Evolutionary conservation across 208 protist species (phyloP).

Genomic region (Acanthamoeba healyi): DNA sequence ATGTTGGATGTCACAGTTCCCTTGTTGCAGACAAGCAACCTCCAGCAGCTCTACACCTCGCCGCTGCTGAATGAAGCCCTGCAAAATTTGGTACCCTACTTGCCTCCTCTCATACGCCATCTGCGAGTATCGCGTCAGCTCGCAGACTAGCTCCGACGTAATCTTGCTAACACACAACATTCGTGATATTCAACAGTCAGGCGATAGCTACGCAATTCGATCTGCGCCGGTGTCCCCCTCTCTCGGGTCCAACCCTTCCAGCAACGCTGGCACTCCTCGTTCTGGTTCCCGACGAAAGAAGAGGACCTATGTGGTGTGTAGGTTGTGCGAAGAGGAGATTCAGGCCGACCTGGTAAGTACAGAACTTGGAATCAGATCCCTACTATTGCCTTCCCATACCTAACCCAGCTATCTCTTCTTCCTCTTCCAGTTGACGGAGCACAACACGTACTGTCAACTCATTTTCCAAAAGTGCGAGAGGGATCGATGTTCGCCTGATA

Average conservation of each 20-base stretch:
- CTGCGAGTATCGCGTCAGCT: too few species aligned
- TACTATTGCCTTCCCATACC: neutral
- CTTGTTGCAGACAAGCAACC: neutral
- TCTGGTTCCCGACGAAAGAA: slow-evolving; percentile 50
- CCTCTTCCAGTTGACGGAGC: slow-evolving; percentile 37
- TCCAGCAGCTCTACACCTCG: slow-evolving; percentile 11
- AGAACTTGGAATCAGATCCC: too few species aligned
- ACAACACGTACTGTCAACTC: slow-evolving; percentile 74
- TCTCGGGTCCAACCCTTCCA: neutral
- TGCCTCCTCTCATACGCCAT: too few species aligned
- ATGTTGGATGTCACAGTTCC: neutral
- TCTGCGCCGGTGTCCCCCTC: slow-evolving; percentile 1
- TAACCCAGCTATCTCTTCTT: neutral
- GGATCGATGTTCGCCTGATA: neutral
- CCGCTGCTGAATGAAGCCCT: neutral
- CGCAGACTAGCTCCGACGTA: too few species aligned
- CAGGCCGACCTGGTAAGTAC: slow-evolving; percentile 15
- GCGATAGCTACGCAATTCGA: neutral
- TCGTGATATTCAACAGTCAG: neutral
- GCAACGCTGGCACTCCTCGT: neutral
- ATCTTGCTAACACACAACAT: too few species aligned
- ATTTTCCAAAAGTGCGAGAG: slow-evolving; percentile 74
- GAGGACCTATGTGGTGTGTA: slow-evolving; percentile 59
- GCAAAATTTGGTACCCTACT: neutral
- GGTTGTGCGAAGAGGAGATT: slow-evolving; percentile 73